Evolutionary conservation across 179 eudicot species (phyloP), one percentile per base, ranked within the genome.

Genomic region (Heliamphora pulchella): DNA sequence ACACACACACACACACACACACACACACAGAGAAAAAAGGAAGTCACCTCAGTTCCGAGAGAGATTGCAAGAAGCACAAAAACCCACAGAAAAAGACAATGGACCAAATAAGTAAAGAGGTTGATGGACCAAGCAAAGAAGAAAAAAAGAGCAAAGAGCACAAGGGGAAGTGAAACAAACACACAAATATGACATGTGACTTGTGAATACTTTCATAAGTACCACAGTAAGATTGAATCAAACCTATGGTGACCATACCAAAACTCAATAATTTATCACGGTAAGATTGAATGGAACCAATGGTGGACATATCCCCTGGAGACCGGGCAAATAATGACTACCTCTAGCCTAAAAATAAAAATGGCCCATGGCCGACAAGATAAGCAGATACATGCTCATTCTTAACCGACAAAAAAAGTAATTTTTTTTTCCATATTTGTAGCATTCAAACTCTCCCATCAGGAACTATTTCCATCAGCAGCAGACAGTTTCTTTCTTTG

Each of bases 401-500:
- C 77, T 74, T 74, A 14, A 11, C 46, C 15, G 18, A 31, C 54
- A 61, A n/a, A 47, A 22, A 39, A 20, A 46, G 58, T 5, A 43
- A 58, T 10, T 9, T 67, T 67, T 18, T 10, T 10, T 55, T 43
- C 2, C n/a, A 43, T n/a, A 67, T 53, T 10, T 13, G 18, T 39
- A 48, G 17, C 20, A 53, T n/a, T 5, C 8, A 54, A 65, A 63
- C 59, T 15, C 57, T 73, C 78, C 63, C 20, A 61, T 83, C 47
- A 81, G 47, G 80, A 18, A 75, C 58, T 78, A 53, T 71, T 80
- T 10, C 81, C 87, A 59, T 86, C 91, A 14, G 79, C 54, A 48
- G 74, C 89, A 41, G 96, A 96, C 77, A 94, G 76, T 81, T 91
- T 91, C 84, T 83, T 89, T 76, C 98, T 88, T 82, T 95, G 98